These are phyloP conservation scores for Talaromyces adpressus DNA, from an alignment of 495 filamentous ascomycete genomes.

Conservation along the genomic window DNA sequence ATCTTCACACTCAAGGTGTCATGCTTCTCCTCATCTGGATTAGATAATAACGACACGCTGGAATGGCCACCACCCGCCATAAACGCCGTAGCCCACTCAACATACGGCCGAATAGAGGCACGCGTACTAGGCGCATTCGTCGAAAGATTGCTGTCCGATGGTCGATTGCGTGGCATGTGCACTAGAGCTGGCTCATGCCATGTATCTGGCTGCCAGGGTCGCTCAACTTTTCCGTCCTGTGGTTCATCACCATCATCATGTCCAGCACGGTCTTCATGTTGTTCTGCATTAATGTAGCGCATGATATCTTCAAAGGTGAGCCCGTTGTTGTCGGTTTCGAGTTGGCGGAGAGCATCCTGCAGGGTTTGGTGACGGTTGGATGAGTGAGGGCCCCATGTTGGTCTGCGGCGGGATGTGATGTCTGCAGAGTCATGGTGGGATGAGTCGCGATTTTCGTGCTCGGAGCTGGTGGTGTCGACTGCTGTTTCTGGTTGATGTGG, in stretches of 20 bases:
- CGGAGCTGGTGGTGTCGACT: not conserved
- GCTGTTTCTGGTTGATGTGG: not conserved
- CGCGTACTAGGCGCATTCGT: constrained; percentile 5
- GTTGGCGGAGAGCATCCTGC: constrained; percentile 1
- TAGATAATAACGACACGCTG: not conserved
- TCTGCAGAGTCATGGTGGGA: not conserved
- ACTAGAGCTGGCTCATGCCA: constrained; percentile 1
- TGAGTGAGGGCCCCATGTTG: constrained; percentile 3
- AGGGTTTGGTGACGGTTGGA: constrained; percentile 5
- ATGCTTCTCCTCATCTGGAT: not conserved
- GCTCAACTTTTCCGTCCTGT: not conserved
- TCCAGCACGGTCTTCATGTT: not conserved
- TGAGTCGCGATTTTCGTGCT: not conserved
- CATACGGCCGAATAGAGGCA: constrained; percentile 8
- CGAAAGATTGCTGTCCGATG: constrained; percentile 5
- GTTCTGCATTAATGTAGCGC: not conserved
- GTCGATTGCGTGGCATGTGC: not conserved
- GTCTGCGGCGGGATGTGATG: not conserved
- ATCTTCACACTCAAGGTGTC: not conserved
- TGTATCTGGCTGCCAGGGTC: constrained; percentile 9
- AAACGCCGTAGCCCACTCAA: not conserved
- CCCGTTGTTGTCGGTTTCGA: constrained; percentile 2
- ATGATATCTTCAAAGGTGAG: constrained; percentile 6
- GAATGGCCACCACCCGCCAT: not conserved
- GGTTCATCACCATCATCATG: not conserved